Evolutionary conservation across 2,329 filamentous ascomycete species (phyloP), one percentile per base, ranked within the genome.

Genomic region (Penicillium sp.): DNA sequence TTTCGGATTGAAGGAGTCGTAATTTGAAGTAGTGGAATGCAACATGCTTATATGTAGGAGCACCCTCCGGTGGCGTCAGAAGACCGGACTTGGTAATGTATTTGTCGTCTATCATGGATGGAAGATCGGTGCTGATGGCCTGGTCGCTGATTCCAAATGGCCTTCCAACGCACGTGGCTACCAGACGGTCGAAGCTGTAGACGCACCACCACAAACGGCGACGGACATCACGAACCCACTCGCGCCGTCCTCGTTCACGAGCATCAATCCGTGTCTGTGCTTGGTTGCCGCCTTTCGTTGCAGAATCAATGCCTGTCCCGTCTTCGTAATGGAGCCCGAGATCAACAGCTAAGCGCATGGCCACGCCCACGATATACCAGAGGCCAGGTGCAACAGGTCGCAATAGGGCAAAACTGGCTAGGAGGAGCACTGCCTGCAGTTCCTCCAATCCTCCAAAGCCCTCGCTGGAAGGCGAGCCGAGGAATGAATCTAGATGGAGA

Each of bases 291-390:
- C 74, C 72, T 8, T 75, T 63, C 13, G 66, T 58, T 54, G 68
- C 61, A 8, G 77, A 76, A 22, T 81, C 77, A 37, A 87, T 76
- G 22, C 82, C 81, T 30, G 82, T 84, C 18, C 88, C 89, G 59
- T 96, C 92, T 68, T 97, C 93, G 58, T 92, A 90, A 68, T 97
- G 91, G 25, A 97, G 75, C 9, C 93, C 93, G 2, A 97, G 78
- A 67, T 97, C 93, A 18, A 97, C 87, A 6, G 89, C 92, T 44
- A 97, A 72, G 31, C 93, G 85, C 52, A 95, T 87, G 5, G 92
- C 92, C 36, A 96, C 91, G 10, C 93, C 93, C 52, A 95, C 88
- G 54, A 97, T 97, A 70, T 97, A 97, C 92, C 92, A 97, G 37
- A 97, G 75, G 12, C 93, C 93, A 0, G 92, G 92, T 1, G 92